phyloP scores from a whole-genome alignment of 2,329 filamentous ascomycete species.

The Colletotrichum sp. region DNA sequence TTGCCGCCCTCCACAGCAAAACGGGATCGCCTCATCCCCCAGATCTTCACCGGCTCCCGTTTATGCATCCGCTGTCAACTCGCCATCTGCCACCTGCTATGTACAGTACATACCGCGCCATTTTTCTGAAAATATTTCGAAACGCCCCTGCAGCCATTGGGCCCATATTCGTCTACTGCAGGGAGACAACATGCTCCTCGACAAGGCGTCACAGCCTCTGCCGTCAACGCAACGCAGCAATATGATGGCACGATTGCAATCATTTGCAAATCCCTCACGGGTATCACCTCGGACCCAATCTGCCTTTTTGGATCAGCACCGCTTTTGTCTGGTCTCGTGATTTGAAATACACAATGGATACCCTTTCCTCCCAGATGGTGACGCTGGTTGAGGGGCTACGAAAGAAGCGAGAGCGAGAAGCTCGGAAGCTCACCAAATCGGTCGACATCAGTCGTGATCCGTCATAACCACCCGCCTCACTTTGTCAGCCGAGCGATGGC shows the following conservation, averaged over 20 bases:
- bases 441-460: background rate
- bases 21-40: constrained; percentile 19
- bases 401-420: background rate
- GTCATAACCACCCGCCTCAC: background rate
- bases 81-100: background rate
- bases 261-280: background rate
- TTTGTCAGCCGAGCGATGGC: background rate
- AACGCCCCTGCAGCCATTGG: constrained; percentile 12
- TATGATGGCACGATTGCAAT: background rate
- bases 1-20: background rate
- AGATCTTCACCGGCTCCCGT: constrained; percentile 3
- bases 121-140: constrained; percentile 16
- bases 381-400: background rate
- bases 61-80: background rate
- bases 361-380: background rate
- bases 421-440: background rate
- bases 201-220: background rate
- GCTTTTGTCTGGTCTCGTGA: background rate
- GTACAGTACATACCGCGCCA: background rate
- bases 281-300: background rate
- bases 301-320: background rate
- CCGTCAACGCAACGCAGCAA: background rate
- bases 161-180: background rate
- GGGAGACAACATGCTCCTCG: background rate
- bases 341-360: background rate